Evolutionary conservation across 75 land plant species (phyloP).

Genomic region (Cunninghamia lanceolata): DNA sequence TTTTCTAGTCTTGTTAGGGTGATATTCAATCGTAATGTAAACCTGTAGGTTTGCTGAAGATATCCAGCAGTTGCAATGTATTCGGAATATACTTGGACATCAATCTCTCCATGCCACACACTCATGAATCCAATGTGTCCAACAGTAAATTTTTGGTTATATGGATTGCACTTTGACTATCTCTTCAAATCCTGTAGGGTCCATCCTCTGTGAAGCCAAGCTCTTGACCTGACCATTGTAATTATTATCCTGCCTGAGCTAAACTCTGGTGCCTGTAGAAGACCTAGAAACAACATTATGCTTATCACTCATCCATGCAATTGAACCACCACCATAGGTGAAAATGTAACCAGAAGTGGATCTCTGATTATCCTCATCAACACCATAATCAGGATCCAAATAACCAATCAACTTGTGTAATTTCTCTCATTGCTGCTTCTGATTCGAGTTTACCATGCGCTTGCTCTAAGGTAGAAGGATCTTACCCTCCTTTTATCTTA

Average conservation of each 20-base stretch:
- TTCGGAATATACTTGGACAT: background rate
- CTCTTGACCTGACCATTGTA: background rate
- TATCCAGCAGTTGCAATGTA: background rate
- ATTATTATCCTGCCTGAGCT: too few relatives aligned
- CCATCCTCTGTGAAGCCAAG: too few relatives aligned
- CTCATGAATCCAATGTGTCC: background rate
- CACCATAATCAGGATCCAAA: background rate
- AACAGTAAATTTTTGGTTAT: background rate
- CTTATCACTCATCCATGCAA: background rate
- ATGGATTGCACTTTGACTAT: background rate
- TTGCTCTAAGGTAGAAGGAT: background rate
- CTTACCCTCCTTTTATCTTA: background rate
- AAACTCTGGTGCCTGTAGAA: background rate
- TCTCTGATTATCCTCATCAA: background rate
- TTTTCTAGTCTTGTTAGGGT: too few relatives aligned
- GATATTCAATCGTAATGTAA: too few relatives aligned
- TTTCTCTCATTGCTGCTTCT: slow-evolving; percentile 14
- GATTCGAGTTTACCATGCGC: background rate
- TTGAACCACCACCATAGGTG: background rate
- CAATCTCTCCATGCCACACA: background rate
- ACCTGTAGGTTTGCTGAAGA: background rate
- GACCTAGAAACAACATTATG: background rate
- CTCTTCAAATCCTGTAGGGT: background rate
- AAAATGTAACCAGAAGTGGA: background rate
- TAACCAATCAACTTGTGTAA: too few relatives aligned